Conservation (phyloP, 441 rosid genomes). For the Dalechampia spathulata region DNA sequence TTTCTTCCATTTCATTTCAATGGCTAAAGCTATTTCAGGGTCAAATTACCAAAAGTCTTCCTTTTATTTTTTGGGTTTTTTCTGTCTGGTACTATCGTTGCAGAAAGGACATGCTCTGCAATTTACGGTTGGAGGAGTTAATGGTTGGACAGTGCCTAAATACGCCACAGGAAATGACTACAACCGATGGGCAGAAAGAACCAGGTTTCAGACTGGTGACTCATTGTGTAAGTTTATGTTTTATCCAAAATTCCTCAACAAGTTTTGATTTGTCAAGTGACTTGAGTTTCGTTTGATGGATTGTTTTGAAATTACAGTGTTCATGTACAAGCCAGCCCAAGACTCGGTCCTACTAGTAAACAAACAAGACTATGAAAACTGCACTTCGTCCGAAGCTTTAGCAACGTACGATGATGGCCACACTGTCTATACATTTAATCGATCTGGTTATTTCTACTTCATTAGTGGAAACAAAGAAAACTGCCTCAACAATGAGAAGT, state of each 20-base stretch:
- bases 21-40: conserved; percentile 25
- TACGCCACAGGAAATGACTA: conserved; percentile 25
- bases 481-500: conserved; percentile 61
- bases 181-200: conserved; percentile 66
- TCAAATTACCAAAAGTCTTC: conserved; percentile 16
- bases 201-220: conserved; percentile 74
- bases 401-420: conserved; percentile 50
- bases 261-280: background rate
- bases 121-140: conserved; percentile 49
- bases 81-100: conserved; percentile 34
- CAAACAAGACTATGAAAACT: conserved; percentile 46
- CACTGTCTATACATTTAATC: conserved; percentile 46
- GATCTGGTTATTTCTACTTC: conserved; percentile 64
- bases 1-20: background rate
- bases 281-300: background rate
- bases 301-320: conserved; percentile 36
- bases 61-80: conserved; percentile 28
- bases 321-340: conserved; percentile 39
- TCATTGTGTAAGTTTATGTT: conserved; percentile 47
- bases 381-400: conserved; percentile 39
- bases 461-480: conserved; percentile 70
- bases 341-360: conserved; percentile 75
- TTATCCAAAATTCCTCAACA: too few species aligned
- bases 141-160: conserved; percentile 52
- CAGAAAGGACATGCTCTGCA: conserved; percentile 40